A percentile compares a stretch with the other conserved stretches of the same genome.
These are phyloP conservation scores for Colletotrichum camelliae DNA, from an alignment of 2,329 filamentous ascomycete genomes.

Conservation along the genomic window DNA sequence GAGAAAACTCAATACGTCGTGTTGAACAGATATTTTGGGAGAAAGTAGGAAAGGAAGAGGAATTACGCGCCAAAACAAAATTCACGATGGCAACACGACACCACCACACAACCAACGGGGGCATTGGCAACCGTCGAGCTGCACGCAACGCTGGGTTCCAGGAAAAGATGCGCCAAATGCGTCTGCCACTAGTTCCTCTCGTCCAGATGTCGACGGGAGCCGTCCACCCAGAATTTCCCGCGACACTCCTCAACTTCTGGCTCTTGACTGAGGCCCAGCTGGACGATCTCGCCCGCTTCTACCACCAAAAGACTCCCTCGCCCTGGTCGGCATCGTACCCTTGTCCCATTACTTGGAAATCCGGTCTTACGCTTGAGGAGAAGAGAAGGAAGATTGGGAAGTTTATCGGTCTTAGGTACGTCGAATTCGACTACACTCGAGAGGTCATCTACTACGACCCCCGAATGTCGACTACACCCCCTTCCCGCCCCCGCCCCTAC, in stretches of 20 bases:
- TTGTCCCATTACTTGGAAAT: constrained; percentile 68
- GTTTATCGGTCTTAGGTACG: constrained; percentile 75
- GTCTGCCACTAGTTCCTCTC: constrained; percentile 69
- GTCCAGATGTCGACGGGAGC: constrained; percentile 66
- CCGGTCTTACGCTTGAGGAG: constrained; percentile 61
- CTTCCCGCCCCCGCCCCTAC: not conserved
- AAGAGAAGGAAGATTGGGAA: constrained; percentile 75
- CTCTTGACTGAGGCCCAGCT: constrained; percentile 75
- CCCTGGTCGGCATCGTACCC: constrained; percentile 67
- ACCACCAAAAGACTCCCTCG: constrained; percentile 70
- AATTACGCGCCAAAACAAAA: not conserved
- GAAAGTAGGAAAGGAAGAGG: not conserved
- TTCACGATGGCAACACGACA: constrained; percentile 18
- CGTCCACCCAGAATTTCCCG: constrained; percentile 70
- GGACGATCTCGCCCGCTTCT: constrained; percentile 73
- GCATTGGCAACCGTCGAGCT: constrained; percentile 41
- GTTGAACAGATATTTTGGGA: not conserved
- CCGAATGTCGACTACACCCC: constrained; percentile 22
- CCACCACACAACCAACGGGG: constrained; percentile 17
- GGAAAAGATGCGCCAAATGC: constrained; percentile 69
- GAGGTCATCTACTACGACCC: constrained; percentile 45
- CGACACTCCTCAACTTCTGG: constrained; percentile 73
- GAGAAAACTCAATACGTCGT: not conserved
- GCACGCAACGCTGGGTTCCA: constrained; percentile 56
- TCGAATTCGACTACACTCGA: constrained; percentile 26